Percentiles rank a stretch among this genome's conserved stretches.
Conservation (phyloP, 148 eudicot genomes). For the Camellia sinensis region DNA sequence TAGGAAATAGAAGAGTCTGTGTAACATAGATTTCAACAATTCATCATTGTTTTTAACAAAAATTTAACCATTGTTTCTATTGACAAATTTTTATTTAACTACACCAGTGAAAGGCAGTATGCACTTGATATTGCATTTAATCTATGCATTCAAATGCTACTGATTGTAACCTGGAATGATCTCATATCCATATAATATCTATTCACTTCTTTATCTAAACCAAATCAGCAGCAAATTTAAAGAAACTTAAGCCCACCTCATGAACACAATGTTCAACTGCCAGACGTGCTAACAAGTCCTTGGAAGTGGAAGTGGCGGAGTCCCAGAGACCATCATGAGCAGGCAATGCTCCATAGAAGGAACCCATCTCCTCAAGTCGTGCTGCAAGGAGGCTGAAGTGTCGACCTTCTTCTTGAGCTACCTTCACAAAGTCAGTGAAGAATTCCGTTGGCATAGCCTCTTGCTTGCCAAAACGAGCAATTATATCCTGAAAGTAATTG, state of each 20-base stretch:
- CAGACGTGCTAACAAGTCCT: slow-evolving; percentile 79
- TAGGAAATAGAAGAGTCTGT: too few species aligned
- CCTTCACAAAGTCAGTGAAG: slow-evolving; percentile 92
- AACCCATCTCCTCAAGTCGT: slow-evolving; percentile 74
- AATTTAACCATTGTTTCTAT: neutral
- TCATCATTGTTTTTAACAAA: too few species aligned
- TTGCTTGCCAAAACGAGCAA: slow-evolving; percentile 91
- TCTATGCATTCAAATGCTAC: neutral
- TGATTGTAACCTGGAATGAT: neutral
- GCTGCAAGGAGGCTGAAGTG: slow-evolving; percentile 85
- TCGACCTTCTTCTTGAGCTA: slow-evolving; percentile 97
- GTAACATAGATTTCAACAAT: too few species aligned
- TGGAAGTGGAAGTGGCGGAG: slow-evolving; percentile 81
- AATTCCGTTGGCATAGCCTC: slow-evolving; percentile 84
- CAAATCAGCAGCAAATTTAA: neutral
- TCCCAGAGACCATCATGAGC: slow-evolving; percentile 99
- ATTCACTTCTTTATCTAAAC: neutral
- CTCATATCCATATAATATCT: neutral
- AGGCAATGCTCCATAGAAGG: slow-evolving; percentile 91
- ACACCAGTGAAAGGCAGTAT: neutral
- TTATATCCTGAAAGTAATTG: slow-evolving; percentile 61
- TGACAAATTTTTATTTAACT: neutral
- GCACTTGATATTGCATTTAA: neutral
- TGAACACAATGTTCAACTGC: slow-evolving; percentile 97
- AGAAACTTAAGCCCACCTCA: slow-evolving; percentile 50